A percentile compares a stretch with the other conserved stretches of the same genome.
Evolutionary conservation across 2,329 filamentous ascomycete species (phyloP).

Genomic region (Hypocrella siamensis): DNA sequence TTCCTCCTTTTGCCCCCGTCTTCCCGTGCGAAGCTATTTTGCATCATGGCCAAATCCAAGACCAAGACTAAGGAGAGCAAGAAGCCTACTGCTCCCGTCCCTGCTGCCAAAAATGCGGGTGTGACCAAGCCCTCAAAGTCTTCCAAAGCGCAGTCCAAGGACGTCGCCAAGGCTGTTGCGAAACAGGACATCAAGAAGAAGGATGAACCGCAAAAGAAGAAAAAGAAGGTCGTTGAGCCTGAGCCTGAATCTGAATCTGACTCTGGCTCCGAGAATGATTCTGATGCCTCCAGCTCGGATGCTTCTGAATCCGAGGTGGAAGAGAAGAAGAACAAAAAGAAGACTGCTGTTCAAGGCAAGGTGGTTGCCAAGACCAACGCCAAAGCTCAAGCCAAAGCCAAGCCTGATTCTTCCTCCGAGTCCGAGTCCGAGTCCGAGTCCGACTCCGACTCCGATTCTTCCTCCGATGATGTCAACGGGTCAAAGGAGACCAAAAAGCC

Average conservation of each 20-base stretch:
- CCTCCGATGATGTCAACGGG: no score
- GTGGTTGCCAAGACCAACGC: conserved; percentile 9
- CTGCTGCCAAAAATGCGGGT: conserved; percentile 47
- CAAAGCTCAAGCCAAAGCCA: conserved; percentile 10
- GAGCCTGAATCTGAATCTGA: conserved; percentile 20
- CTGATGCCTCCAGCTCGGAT: no score
- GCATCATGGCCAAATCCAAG: conserved; percentile 50
- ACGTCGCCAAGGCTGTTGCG: conserved; percentile 44
- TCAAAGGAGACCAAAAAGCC: no score
- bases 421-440: conserved; percentile 3
- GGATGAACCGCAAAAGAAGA: conserved; percentile 32
- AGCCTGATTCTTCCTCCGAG: conserved; percentile 3
- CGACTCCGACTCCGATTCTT: conserved; percentile 19
- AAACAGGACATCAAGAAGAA: conserved; percentile 30
- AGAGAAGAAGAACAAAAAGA: conserved; percentile 2
- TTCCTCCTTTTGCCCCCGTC: neutral
- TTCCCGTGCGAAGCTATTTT: neutral
- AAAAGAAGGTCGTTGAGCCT: conserved; percentile 26
- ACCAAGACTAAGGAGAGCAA: conserved; percentile 42
- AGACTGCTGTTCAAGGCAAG: conserved; percentile 9
- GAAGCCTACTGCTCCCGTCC: conserved; percentile 32
- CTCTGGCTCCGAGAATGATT: conserved; percentile 14
- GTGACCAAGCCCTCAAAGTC: conserved; percentile 53
- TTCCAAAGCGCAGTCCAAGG: conserved; percentile 51
- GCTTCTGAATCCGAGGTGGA: conserved; percentile 7